phyloP scores from a whole-genome alignment of 495 filamentous ascomycete genomes.

The Xanthoparmelia taractica region DNA sequence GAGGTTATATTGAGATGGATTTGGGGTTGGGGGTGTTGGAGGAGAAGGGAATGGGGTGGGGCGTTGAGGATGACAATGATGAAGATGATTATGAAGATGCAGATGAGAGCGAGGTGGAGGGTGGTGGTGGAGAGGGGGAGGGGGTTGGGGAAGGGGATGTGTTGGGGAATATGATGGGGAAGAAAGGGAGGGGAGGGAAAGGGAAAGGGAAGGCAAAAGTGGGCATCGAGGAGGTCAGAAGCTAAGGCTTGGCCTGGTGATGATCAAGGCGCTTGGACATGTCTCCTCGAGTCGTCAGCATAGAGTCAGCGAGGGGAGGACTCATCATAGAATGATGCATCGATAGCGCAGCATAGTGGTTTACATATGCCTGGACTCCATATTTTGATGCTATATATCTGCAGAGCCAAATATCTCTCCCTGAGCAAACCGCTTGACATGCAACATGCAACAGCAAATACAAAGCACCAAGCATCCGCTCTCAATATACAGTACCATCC shows the following conservation, averaged over 20 bases:
- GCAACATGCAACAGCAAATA: neutral
- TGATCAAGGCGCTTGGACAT: neutral
- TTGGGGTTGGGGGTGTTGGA: too few species aligned
- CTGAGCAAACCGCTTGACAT: neutral
- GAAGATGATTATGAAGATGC: conserved; percentile 8
- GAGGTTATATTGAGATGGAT: too few species aligned
- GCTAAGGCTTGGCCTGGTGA: neutral
- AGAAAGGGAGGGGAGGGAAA: conserved; percentile 12
- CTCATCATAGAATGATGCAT: neutral
- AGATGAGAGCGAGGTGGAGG: conserved; percentile 17
- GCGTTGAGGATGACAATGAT: too few species aligned
- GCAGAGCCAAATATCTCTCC: neutral
- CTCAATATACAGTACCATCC: neutral
- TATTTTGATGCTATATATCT: neutral
- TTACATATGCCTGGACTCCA: neutral
- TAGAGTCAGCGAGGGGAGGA: neutral
- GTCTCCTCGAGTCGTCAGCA: neutral
- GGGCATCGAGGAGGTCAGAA: conserved; percentile 37
- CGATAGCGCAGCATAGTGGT: neutral
- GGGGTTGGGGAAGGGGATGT: conserved; percentile 3
- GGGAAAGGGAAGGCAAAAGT: conserved; percentile 31
- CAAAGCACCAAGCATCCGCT: neutral
- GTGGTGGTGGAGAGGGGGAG: neutral
- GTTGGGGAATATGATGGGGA: conserved; percentile 16
- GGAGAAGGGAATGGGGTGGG: too few species aligned